These are phyloP conservation scores for Houttuynia cordata DNA, from an alignment of 164 flowering plant genomes.

Conservation along the genomic window DNA sequence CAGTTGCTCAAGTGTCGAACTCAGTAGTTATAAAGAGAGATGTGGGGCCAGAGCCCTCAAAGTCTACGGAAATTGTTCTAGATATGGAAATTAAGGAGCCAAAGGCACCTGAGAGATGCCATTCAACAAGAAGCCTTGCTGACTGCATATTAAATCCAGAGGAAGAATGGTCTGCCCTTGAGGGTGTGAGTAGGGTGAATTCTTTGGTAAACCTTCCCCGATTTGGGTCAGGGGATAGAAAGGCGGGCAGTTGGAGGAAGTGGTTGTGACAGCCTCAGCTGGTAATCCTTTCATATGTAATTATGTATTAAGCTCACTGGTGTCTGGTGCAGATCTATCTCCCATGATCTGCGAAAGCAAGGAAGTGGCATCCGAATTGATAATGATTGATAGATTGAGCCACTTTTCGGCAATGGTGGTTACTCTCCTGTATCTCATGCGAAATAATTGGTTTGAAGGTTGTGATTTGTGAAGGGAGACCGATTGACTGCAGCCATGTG, in stretches of 20 bases:
- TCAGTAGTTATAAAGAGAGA: not conserved
- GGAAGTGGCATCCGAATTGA: too few species aligned
- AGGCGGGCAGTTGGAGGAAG: conserved; percentile 51
- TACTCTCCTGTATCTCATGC: too few species aligned
- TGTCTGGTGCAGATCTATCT: too few species aligned
- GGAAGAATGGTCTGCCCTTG: conserved; percentile 84
- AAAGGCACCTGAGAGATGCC: conserved; percentile 17
- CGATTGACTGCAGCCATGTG: too few species aligned
- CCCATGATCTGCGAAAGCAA: too few species aligned
- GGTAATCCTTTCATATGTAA: too few species aligned
- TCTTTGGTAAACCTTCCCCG: conserved; percentile 70
- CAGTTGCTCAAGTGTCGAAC: not conserved
- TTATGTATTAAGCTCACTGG: too few species aligned
- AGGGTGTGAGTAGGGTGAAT: conserved; percentile 71
- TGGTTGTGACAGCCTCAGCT: conserved; percentile 28
- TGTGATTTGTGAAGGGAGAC: too few species aligned
- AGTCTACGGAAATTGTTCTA: conserved; percentile 38
- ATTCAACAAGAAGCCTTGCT: conserved; percentile 59
- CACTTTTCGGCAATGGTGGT: too few species aligned
- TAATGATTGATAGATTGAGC: too few species aligned
- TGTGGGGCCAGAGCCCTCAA: not conserved
- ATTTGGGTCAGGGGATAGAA: conserved; percentile 42
- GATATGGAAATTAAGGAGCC: conserved; percentile 22
- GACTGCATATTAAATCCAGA: conserved; percentile 67
- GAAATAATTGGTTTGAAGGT: too few species aligned